phyloP scores from a whole-genome alignment of 257 asterid genomes.

The Solanum virginianum region DNA sequence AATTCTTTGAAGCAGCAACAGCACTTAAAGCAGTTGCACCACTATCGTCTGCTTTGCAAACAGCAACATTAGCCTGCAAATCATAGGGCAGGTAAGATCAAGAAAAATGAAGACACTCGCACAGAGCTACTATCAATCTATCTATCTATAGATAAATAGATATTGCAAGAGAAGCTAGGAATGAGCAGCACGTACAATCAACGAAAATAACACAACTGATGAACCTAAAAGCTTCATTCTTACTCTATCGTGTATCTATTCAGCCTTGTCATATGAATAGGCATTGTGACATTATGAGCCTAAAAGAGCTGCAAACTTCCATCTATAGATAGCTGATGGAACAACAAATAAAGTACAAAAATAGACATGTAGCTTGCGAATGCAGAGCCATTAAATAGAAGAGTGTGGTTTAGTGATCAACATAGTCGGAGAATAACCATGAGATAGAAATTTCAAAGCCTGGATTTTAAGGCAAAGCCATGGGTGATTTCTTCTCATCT shows the following conservation, averaged over 20 bases:
- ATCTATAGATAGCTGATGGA: neutral
- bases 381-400: neutral
- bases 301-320: neutral
- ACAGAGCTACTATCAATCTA: neutral
- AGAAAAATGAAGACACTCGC: neutral
- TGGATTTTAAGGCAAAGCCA: neutral
- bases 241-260: neutral
- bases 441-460: neutral
- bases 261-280: neutral
- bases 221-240: neutral
- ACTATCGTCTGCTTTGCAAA: conserved; percentile 86
- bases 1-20: conserved; percentile 66
- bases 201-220: neutral
- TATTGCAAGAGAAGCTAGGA: neutral
- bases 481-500: neutral
- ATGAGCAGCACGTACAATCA: neutral
- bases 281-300: neutral
- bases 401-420: neutral
- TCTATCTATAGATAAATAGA: neutral
- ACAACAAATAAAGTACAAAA: neutral
- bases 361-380: neutral
- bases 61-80: conserved; percentile 86
- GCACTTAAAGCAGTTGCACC: conserved; percentile 92
- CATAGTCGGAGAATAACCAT: neutral
- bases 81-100: neutral